These are phyloP conservation scores for Oidium heveae DNA, from an alignment of 2,329 filamentous ascomycete species.

Conservation along the genomic window DNA sequence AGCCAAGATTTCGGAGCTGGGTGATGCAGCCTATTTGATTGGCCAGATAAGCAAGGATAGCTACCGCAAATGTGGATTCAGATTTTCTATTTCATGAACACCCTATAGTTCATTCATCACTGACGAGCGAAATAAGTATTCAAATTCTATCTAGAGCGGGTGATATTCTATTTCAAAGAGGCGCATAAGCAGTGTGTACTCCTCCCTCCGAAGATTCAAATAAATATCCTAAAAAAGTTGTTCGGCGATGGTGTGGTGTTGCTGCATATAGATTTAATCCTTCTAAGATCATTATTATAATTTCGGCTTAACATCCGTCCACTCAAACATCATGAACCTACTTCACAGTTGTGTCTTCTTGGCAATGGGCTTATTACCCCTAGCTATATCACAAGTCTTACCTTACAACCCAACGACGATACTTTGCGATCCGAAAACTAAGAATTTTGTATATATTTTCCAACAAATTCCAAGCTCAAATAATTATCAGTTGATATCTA, in stretches of 20 bases:
- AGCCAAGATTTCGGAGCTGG: not conserved
- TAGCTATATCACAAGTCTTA: conserved; percentile 19
- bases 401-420: conserved; percentile 61
- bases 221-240: not conserved
- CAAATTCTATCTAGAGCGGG: too few relatives aligned
- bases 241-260: not conserved
- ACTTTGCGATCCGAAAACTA: conserved; percentile 24
- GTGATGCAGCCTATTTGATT: not conserved
- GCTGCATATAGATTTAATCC: too few relatives aligned
- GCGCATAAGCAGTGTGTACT: too few relatives aligned
- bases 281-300: too few relatives aligned
- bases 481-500: conserved; percentile 26
- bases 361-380: not conserved
- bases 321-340: not conserved
- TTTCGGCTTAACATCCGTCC: not conserved
- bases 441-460: conserved; percentile 44
- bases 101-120: not conserved
- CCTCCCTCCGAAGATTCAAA: too few relatives aligned
- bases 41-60: not conserved
- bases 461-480: conserved; percentile 16
- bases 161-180: too few relatives aligned
- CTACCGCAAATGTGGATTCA: not conserved
- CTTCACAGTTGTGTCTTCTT: not conserved
- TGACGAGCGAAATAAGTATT: too few relatives aligned
- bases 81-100: not conserved